Percentiles rank a stretch among this genome's conserved stretches.
Conservation (phyloP, 2,329 filamentous ascomycete genomes). For the Trichophyton mentagrophytes region DNA sequence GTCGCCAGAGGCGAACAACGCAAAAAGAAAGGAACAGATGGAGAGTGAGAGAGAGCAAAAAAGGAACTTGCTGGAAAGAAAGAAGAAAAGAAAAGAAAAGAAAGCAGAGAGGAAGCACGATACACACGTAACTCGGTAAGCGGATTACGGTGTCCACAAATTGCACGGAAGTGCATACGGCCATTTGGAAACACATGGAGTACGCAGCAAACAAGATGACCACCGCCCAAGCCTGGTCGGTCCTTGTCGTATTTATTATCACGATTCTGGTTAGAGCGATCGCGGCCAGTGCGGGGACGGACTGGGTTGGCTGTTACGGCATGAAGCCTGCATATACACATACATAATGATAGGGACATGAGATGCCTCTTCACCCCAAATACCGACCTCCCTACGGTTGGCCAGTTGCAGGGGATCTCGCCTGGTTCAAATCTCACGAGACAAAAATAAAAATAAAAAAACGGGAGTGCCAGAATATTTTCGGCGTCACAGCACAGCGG, state of each 20-base stretch:
- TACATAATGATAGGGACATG: not conserved
- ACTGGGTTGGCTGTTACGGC: slow-evolving; percentile 2
- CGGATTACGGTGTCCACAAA: not conserved
- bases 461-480: not conserved
- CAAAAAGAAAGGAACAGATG: not conserved
- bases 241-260: slow-evolving; percentile 1
- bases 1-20: not conserved
- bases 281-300: slow-evolving; percentile 2
- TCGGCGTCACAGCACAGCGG: not conserved
- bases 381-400: not conserved
- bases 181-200: not conserved
- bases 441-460: not conserved
- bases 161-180: not conserved
- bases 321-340: slow-evolving; percentile 2
- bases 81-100: not conserved
- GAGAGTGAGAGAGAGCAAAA: not conserved
- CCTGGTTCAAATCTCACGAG: not conserved
- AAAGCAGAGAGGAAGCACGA: not conserved
- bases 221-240: not conserved
- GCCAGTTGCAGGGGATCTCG: not conserved
- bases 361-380: not conserved
- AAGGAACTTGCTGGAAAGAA: not conserved
- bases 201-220: slow-evolving; percentile 1
- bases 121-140: not conserved
- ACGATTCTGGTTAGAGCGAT: slow-evolving; percentile 1